Conservation (phyloP, 305 asterid species). For the Plantago lanceolata region DNA sequence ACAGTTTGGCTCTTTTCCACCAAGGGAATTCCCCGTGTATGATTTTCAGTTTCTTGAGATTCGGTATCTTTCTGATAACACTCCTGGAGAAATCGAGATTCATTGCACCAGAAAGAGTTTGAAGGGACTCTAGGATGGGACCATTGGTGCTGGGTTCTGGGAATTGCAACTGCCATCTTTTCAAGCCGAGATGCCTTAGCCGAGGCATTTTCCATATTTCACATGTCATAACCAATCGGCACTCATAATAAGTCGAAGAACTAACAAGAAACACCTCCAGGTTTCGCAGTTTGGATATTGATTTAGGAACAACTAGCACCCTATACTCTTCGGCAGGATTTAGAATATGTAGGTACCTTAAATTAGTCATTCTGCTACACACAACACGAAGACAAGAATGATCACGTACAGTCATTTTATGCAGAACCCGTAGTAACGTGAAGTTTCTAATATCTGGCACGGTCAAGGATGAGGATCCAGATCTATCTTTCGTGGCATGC, state of each 20-base stretch:
- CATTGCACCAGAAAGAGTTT: constrained; percentile 24
- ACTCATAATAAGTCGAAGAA: not conserved
- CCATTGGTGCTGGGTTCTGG: not conserved
- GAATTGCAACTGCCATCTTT: constrained; percentile 23
- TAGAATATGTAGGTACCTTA: constrained; percentile 29
- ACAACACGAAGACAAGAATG: constrained; percentile 24
- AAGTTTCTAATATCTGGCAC: not conserved
- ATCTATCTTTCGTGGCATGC: not conserved
- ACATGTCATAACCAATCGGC: constrained; percentile 27
- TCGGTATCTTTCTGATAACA: constrained; percentile 28
- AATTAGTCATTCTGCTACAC: constrained; percentile 21
- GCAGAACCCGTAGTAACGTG: constrained; percentile 25
- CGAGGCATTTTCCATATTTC: constrained; percentile 37
- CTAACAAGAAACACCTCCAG: constrained; percentile 32
- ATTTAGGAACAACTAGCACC: constrained; percentile 21
- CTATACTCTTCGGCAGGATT: not conserved
- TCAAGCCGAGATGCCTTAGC: constrained; percentile 33
- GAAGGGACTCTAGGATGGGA: constrained; percentile 26
- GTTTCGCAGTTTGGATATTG: constrained; percentile 21
- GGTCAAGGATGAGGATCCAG: not conserved
- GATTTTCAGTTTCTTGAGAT: constrained; percentile 24
- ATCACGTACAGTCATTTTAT: constrained; percentile 24
- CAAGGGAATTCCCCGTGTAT: constrained; percentile 1
- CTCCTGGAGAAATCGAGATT: constrained; percentile 19
- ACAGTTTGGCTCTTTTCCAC: not conserved